Conservation (phyloP, 2,329 filamentous ascomycete genomes). For the Epichloe aotearoae region DNA sequence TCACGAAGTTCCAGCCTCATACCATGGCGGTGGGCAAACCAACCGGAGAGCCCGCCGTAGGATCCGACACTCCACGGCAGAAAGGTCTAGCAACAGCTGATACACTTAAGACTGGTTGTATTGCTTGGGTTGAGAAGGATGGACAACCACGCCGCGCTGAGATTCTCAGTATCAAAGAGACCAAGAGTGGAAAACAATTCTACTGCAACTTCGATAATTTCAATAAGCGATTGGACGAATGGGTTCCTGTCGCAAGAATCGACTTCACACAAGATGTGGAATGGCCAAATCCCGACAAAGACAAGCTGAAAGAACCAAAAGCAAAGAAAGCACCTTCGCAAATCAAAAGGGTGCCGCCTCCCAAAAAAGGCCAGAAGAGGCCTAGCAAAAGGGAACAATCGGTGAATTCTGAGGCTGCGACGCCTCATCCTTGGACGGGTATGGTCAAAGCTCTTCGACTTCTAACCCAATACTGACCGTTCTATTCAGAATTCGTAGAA, state of each 20-base stretch:
- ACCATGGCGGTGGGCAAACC: constrained; percentile 42
- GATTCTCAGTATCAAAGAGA: constrained; percentile 85
- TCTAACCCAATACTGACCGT: not conserved
- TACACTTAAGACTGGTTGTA: constrained; percentile 53
- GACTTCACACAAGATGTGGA: constrained; percentile 86
- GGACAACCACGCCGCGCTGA: constrained; percentile 83
- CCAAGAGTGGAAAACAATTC: constrained; percentile 76
- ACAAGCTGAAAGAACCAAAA: constrained; percentile 61
- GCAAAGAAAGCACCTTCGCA: constrained; percentile 53
- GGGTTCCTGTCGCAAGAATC: constrained; percentile 71
- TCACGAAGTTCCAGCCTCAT: not conserved
- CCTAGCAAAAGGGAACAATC: constrained; percentile 44
- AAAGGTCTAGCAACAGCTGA: constrained; percentile 76
- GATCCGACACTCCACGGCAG: constrained; percentile 45
- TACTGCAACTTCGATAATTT: constrained; percentile 98
- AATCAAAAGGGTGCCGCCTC: constrained; percentile 43
- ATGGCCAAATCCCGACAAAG: constrained; percentile 87
- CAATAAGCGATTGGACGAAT: constrained; percentile 79
- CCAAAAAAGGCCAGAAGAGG: constrained; percentile 47
- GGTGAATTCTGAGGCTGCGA: constrained; percentile 37
- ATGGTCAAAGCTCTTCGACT: constrained; percentile 1
- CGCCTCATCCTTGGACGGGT: constrained; percentile 39
- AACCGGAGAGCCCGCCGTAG: constrained; percentile 39
- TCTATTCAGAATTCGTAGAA: constrained; percentile 31
- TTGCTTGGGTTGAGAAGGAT: constrained; percentile 53